These are phyloP conservation scores for Didymellaceae sp. DNA, from an alignment of 2,329 filamentous ascomycete species.

Conservation along the genomic window DNA sequence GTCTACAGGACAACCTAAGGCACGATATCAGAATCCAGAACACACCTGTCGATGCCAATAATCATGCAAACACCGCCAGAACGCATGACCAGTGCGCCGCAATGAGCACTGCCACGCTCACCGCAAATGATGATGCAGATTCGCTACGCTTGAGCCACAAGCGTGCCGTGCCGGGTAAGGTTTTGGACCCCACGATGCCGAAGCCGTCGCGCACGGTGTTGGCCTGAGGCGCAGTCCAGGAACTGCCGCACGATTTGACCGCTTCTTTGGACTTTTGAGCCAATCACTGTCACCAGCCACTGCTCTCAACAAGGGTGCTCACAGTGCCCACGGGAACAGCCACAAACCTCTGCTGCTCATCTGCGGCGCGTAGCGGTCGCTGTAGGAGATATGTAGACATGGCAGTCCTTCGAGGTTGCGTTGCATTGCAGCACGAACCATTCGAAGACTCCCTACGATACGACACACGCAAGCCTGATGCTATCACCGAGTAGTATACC, in stretches of 20 bases:
- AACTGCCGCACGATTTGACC: slow-evolving; percentile 14
- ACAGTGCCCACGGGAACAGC: slow-evolving; percentile 15
- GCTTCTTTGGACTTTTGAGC: slow-evolving; percentile 8
- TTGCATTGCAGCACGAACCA: slow-evolving; percentile 7
- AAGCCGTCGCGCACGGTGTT: slow-evolving; percentile 1
- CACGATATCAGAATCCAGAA: neutral
- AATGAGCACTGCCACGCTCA: slow-evolving; percentile 15
- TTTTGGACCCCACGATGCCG: slow-evolving; percentile 12
- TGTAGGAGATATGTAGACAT: slow-evolving; percentile 9
- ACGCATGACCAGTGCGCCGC: slow-evolving; percentile 20
- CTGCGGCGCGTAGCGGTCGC: slow-evolving; percentile 14
- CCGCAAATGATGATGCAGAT: slow-evolving; percentile 9
- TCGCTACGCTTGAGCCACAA: slow-evolving; percentile 11
- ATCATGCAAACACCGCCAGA: slow-evolving; percentile 16
- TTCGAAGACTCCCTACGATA: neutral
- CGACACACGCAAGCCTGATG: slow-evolving; percentile 20
- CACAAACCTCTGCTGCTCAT: slow-evolving; percentile 4
- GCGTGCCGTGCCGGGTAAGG: slow-evolving; percentile 15
- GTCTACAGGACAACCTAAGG: neutral
- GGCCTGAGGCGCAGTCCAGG: slow-evolving; percentile 16
- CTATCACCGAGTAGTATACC: slow-evolving; percentile 29
- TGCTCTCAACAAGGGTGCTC: neutral
- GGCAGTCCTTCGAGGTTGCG: slow-evolving; percentile 2
- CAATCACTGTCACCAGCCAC: slow-evolving; percentile 13
- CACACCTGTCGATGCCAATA: neutral